Evolutionary conservation across 805 yeast genomes (phyloP), one percentile per base, ranked within the genome.

Genomic region (Tetrapisispora arboricola): DNA sequence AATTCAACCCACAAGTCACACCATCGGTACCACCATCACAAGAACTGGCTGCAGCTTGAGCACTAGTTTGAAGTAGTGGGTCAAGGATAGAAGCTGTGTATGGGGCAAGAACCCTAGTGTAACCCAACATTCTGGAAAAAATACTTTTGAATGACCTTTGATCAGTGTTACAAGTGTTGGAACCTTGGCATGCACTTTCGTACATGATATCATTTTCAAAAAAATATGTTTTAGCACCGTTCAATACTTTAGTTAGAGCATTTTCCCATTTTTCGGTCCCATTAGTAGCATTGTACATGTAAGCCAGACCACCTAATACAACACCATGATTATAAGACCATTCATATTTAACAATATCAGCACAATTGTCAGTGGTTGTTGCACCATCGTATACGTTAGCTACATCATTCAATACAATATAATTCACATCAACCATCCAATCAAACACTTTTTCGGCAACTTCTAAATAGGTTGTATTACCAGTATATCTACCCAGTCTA

Each of bases 271-370:
- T 58, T 6, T 62, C 53, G 2, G 64, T 54, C 64, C 59, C 78
- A 25, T 64, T 70, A 0, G 88, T 80, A 22, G 66, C 68, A 49
- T 79, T 74, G 56, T 80, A 79, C 60, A 80, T 63, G 58, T 77
- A 80, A 1, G 92, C 86, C 45, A 75, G 66, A 13, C 90, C 92
- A 2, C 81, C 67, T 51, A 83, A 51, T 48, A 78, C 64, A 13
- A 80, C 60, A 30, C 84, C 92, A 55, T 78, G 80, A 45, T 79
- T 79, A 61, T 83, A 83, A 24, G 78, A 67, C 86, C 87, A 83
- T 55, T 72, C 73, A 25, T 64, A 56, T 16, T 55, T 57, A 9
- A 77, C 72, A 30, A 73, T 58, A n/a, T 66, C 66, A 1, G 83
- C 54, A 64, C 97, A 90, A 63, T 82, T 60, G 33, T 61, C 65